phyloP scores from a whole-genome alignment of 176 grass and related monocot genomes.

The Hyparrhenia diplandra region DNA sequence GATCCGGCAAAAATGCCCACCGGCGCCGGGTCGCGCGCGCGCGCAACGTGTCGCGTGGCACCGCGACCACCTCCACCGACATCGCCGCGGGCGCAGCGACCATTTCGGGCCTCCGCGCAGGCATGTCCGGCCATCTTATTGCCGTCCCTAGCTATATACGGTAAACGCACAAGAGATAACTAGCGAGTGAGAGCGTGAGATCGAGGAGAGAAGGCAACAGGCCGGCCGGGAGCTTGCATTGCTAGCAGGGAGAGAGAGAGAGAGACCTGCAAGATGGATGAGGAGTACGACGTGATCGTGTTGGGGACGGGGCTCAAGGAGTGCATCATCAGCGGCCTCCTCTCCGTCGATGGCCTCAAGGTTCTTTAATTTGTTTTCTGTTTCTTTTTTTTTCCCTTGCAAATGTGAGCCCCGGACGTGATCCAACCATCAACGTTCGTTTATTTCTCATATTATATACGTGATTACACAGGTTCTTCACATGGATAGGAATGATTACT shows the following conservation, averaged over 20 bases:
- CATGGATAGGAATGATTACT: slow-evolving; percentile 83
- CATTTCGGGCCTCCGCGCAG: not conserved
- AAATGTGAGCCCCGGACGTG: too few species aligned
- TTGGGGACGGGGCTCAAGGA: slow-evolving; percentile 94
- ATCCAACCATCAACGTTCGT: not conserved
- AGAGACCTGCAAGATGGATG: slow-evolving; percentile 54
- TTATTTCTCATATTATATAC: not conserved
- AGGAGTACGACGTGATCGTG: slow-evolving; percentile 95
- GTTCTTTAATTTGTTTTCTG: not conserved
- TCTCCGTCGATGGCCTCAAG: slow-evolving; percentile 97
- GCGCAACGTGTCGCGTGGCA: not conserved
- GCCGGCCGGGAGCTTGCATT: too few species aligned
- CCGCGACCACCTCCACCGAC: not conserved
- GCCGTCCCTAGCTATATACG: slow-evolving; percentile 23
- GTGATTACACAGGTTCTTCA: slow-evolving; percentile 56
- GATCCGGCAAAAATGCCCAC: not conserved
- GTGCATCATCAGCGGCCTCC: slow-evolving; percentile 96
- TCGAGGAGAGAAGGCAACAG: not conserved
- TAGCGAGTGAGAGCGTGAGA: not conserved
- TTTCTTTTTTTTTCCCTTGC: too few species aligned
- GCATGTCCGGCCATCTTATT: not conserved
- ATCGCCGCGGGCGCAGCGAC: slow-evolving; percentile 3
- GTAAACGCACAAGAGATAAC: not conserved
- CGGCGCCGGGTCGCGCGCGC: too few species aligned
- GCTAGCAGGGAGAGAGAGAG: not conserved